Evolutionary conservation across 768 basidiomycete genomes (phyloP).

Genomic region (Saitozyma podzolica): DNA sequence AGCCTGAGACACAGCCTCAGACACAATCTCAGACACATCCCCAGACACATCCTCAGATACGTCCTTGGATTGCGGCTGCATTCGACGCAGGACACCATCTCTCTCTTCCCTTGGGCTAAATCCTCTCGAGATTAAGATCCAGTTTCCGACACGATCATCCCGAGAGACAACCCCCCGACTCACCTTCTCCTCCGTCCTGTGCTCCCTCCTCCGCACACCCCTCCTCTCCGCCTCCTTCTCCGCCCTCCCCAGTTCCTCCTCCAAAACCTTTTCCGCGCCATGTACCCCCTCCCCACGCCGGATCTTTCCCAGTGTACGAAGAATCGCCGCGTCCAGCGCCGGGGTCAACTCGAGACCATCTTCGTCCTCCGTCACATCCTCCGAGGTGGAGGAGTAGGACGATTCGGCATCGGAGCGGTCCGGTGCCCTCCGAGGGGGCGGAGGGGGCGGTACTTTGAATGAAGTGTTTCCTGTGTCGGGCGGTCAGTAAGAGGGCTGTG

Average conservation of each 20-base stretch:
- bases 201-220: conserved; percentile 8
- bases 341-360: conserved; percentile 94
- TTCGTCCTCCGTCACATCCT: conserved; percentile 79
- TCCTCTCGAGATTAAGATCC: too few relatives aligned
- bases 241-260: conserved; percentile 51
- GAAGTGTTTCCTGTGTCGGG: too few relatives aligned
- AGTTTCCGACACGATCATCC: too few relatives aligned
- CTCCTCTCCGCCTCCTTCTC: conserved; percentile 25
- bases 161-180: background rate
- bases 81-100: too few relatives aligned
- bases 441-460: too few relatives aligned
- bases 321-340: conserved; percentile 87
- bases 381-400: conserved; percentile 57
- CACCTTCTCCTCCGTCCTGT: conserved; percentile 26
- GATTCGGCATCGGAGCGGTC: conserved; percentile 51
- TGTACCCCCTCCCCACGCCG: conserved; percentile 80
- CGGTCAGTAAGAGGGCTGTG: too few relatives aligned
- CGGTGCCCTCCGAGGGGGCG: background rate
- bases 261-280: conserved; percentile 69
- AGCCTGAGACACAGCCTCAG: background rate
- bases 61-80: too few relatives aligned
- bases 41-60: too few relatives aligned
- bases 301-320: conserved; percentile 84
- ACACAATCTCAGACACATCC: too few relatives aligned
- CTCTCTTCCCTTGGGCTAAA: background rate